Evolutionary conservation across 1,139 yeast species (phyloP).

Genomic region (Magnusiomyces ingens): DNA sequence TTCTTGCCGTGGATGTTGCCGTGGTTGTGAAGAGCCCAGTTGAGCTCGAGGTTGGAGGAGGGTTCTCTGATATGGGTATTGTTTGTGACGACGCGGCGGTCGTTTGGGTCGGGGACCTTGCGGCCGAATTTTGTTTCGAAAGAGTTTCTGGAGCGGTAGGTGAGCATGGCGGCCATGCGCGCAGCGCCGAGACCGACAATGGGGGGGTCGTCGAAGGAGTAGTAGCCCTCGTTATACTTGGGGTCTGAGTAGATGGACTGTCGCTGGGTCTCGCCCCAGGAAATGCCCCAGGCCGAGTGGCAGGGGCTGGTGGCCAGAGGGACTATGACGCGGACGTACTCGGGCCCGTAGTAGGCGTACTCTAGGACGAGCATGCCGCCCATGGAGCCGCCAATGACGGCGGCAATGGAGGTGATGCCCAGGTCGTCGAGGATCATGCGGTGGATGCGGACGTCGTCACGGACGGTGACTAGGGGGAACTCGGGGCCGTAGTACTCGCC

Average conservation of each 20-base stretch:
- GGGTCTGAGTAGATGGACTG: slow-evolving; percentile 95
- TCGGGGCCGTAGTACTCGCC: slow-evolving; percentile 84
- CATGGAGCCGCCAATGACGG: slow-evolving; percentile 95
- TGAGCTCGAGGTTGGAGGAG: slow-evolving; percentile 41
- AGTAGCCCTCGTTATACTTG: slow-evolving; percentile 82
- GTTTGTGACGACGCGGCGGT: slow-evolving; percentile 1
- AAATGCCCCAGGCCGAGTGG: slow-evolving; percentile 97
- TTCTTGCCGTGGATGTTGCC: slow-evolving; percentile 40
- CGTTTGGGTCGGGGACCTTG: slow-evolving; percentile 48
- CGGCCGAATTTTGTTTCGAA: slow-evolving; percentile 90
- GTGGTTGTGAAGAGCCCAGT: slow-evolving; percentile 61
- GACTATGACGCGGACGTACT: slow-evolving; percentile 63
- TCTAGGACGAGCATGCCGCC: slow-evolving; percentile 98
- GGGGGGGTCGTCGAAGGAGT: slow-evolving; percentile 70
- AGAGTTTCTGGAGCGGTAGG: slow-evolving; percentile 86
- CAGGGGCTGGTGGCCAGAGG: slow-evolving; percentile 93
- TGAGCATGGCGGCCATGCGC: slow-evolving; percentile 89
- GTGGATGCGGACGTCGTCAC: slow-evolving; percentile 85
- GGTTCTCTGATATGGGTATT: slow-evolving; percentile 29
- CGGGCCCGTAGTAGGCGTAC: slow-evolving; percentile 66
- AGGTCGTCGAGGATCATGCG: slow-evolving; percentile 61
- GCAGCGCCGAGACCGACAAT: slow-evolving; percentile 88
- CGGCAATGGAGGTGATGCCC: slow-evolving; percentile 69
- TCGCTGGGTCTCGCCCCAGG: slow-evolving; percentile 98
- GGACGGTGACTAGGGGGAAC: slow-evolving; percentile 84